Base-by-base conservation (phyloP, 257 asterid species). In the Solanum megistacrolobum region DNA sequence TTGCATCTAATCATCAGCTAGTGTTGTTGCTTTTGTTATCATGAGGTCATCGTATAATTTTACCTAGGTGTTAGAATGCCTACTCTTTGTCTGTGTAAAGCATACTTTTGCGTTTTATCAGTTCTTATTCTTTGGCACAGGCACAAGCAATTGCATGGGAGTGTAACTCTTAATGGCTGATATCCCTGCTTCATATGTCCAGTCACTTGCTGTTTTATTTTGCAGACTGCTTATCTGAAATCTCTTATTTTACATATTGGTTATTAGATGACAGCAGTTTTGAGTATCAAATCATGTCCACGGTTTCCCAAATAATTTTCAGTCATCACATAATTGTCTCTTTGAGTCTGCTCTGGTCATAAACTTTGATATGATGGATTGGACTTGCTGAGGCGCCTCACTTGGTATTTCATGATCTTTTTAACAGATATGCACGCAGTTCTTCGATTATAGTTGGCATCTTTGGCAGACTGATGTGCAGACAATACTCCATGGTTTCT, bases 391-490 rank as follows among this genome's bases (percentile, higher is more conserved):
- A 81, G 20, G 41, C 3, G 11, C 88, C 85, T 89, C 66, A 85
- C 87, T 86, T 87, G 90, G 76, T 87, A 27, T 90, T 90, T 86
- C 75, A 81, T 89, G 86, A 83, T 89, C 92, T 85, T 46, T 46
- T 21, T 46, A 27, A 48, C 99, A 97, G 99, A 95, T 97, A 90
- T 94, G 98, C 41, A 92, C 94, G 86, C 96, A 95, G 89, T 96
- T 96, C 92, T 97, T 97, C 91, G 99, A 97, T 89, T 97, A 92
- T 92, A 91, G 98, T 94, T 97, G 99, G 99, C 94, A 93, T 92
- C 98, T 96, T 87, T 97, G 99, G 99, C 98, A 95, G 97, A 92
- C 91, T 88, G 99, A 97, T 87, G 88, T 93, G 88, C 98, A 94
- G 92, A 91, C 93, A 86, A 93, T 97, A 89, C 92, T 96, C 89